Percentiles rank a stretch among this genome's conserved stretches.
Evolutionary conservation across 148 eudicot species (phyloP).

Genomic region (Bassia scoparia): DNA sequence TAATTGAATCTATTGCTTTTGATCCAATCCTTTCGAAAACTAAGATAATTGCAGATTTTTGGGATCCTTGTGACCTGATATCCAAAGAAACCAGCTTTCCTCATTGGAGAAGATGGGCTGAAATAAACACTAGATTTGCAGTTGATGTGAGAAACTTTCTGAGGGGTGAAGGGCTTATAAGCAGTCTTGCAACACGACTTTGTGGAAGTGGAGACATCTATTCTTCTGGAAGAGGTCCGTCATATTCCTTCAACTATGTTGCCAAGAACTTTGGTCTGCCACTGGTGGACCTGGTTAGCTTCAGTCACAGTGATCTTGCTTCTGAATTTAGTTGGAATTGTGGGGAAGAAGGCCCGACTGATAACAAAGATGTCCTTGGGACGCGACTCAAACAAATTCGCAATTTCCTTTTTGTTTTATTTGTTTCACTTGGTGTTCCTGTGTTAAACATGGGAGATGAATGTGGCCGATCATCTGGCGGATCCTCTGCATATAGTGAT

Average conservation of each 20-base stretch:
- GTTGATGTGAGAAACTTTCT: constrained; percentile 63
- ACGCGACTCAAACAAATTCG: constrained; percentile 85
- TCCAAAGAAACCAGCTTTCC: constrained; percentile 54
- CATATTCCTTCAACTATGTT: constrained; percentile 77
- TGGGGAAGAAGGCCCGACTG: constrained; percentile 93
- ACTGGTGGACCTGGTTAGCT: constrained; percentile 92
- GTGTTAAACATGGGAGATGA: constrained; percentile 97
- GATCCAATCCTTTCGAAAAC: constrained; percentile 82
- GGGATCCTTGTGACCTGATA: constrained; percentile 52
- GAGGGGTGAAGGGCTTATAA: constrained; percentile 67
- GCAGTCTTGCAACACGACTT: constrained; percentile 80
- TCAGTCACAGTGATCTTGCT: constrained; percentile 44
- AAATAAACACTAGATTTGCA: constrained; percentile 61
- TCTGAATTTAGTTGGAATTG: constrained; percentile 92
- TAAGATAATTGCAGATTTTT: constrained; percentile 78
- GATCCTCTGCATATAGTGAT: constrained; percentile 46
- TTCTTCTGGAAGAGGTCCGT: constrained; percentile 69
- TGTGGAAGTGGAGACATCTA: constrained; percentile 94
- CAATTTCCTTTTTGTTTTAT: constrained; percentile 69
- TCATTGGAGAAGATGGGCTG: constrained; percentile 99
- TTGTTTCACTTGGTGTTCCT: constrained; percentile 83
- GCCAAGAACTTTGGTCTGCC: constrained; percentile 67
- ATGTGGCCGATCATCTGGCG: constrained; percentile 83
- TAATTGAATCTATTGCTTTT: constrained; percentile 81
- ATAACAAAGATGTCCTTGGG: constrained; percentile 51